Evolutionary conservation across 164 flowering plant species (phyloP).

Genomic region (Nymphaea thermarum): DNA sequence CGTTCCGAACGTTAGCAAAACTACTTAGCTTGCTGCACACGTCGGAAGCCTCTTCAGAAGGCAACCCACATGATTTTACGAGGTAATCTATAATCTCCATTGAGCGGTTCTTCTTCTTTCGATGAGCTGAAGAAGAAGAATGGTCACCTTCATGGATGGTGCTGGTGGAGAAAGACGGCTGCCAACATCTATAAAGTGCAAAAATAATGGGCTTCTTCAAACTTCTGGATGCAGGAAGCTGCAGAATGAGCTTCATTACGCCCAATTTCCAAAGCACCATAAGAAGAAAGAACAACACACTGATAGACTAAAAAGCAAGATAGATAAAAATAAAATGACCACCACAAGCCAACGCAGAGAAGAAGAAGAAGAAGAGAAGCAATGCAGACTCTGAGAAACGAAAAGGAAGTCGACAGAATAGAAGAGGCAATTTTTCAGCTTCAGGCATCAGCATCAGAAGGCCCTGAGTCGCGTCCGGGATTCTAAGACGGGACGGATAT

Average conservation of each 20-base stretch:
- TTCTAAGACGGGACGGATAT: too few relatives aligned
- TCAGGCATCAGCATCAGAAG: too few relatives aligned
- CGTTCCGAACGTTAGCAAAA: neutral
- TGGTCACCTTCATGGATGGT: too few relatives aligned
- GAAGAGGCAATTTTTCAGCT: too few relatives aligned
- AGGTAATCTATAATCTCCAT: neutral
- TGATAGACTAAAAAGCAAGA: too few relatives aligned
- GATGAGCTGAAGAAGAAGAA: neutral
- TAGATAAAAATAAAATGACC: neutral
- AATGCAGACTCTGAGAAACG: too few relatives aligned
- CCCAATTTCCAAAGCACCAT: too few relatives aligned
- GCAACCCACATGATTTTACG: neutral
- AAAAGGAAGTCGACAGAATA: too few relatives aligned
- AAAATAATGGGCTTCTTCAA: neutral
- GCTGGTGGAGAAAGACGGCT: neutral
- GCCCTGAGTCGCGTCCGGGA: too few relatives aligned
- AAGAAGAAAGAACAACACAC: too few relatives aligned
- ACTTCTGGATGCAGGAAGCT: neutral
- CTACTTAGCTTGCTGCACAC: neutral
- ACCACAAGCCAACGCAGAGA: neutral
- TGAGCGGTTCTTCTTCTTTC: neutral
- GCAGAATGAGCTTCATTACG: neutral
- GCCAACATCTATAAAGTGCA: neutral
- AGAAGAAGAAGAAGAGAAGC: neutral
- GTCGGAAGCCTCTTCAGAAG: neutral